Evolutionary conservation across 345 rosid species (phyloP).

Genomic region (Combretum micranthum): DNA sequence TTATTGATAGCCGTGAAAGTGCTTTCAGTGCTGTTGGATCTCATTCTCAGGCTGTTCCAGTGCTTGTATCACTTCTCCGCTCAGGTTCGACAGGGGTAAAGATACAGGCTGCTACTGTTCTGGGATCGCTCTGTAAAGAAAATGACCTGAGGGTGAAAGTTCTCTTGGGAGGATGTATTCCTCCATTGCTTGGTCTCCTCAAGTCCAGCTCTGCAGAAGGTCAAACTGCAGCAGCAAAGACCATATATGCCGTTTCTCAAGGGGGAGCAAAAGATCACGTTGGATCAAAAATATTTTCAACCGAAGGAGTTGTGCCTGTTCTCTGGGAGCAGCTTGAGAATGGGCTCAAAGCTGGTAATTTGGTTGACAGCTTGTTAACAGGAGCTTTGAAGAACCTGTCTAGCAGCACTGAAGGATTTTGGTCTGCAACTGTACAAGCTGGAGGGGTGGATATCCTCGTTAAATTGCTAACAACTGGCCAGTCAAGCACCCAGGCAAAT

Average conservation of each 20-base stretch:
- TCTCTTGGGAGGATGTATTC: constrained; percentile 98
- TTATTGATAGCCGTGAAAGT: constrained; percentile 85
- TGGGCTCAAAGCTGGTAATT: constrained; percentile 70
- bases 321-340: constrained; percentile 78
- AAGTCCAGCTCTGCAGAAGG: constrained; percentile 93
- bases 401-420: constrained; percentile 93
- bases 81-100: constrained; percentile 91
- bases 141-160: constrained; percentile 97
- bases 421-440: constrained; percentile 84
- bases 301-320: constrained; percentile 98
- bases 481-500: constrained; percentile 80
- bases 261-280: constrained; percentile 95
- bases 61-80: constrained; percentile 98
- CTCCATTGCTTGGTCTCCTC: constrained; percentile 97
- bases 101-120: constrained; percentile 91
- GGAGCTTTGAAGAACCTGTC: constrained; percentile 92
- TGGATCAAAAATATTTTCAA: constrained; percentile 97
- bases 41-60: constrained; percentile 99
- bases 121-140: constrained; percentile 98
- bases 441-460: constrained; percentile 98
- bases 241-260: constrained; percentile 94
- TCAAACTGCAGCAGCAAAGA: constrained; percentile 96
- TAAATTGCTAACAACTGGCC: constrained; percentile 79
- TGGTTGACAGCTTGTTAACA: constrained; percentile 84
- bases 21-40: constrained; percentile 99